These are phyloP conservation scores for Blastocystis sp. DNA, from an alignment of 352 stramenopile genomes.

Conservation along the genomic window DNA sequence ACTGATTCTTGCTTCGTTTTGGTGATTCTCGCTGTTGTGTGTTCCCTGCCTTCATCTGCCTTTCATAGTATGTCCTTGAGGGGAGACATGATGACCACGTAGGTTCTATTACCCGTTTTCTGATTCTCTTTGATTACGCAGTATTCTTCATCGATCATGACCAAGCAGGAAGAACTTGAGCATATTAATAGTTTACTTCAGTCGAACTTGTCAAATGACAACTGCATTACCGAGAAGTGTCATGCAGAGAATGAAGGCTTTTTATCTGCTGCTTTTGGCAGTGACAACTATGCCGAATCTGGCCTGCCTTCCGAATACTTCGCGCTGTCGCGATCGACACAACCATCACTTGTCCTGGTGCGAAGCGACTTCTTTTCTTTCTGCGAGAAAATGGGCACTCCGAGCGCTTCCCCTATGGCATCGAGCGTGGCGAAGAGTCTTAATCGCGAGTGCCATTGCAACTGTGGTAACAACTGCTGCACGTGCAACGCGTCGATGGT, in stretches of 20 bases:
- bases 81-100: no score
- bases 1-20: not conserved
- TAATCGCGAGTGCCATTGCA: not conserved
- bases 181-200: conserved; percentile 46
- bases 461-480: conserved; percentile 64
- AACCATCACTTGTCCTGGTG: conserved; percentile 34
- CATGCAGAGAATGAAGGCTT: not conserved
- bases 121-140: no score
- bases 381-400: not conserved
- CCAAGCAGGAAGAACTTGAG: conserved; percentile 63
- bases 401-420: not conserved
- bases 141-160: conserved; percentile 17
- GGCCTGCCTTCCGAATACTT: not conserved
- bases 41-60: not conserved
- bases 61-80: not conserved
- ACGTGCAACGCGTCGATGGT: not conserved
- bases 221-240: not conserved
- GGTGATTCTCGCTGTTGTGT: not conserved
- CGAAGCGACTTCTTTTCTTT: conserved; percentile 44
- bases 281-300: not conserved
- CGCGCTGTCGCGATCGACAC: not conserved
- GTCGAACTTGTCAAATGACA: conserved; percentile 5
- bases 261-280: not conserved
- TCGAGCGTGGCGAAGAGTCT: not conserved
- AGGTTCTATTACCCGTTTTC: no score